Evolutionary conservation across 352 stramenopile genomes (phyloP).

Genomic region (Globisporangium nodosum): DNA sequence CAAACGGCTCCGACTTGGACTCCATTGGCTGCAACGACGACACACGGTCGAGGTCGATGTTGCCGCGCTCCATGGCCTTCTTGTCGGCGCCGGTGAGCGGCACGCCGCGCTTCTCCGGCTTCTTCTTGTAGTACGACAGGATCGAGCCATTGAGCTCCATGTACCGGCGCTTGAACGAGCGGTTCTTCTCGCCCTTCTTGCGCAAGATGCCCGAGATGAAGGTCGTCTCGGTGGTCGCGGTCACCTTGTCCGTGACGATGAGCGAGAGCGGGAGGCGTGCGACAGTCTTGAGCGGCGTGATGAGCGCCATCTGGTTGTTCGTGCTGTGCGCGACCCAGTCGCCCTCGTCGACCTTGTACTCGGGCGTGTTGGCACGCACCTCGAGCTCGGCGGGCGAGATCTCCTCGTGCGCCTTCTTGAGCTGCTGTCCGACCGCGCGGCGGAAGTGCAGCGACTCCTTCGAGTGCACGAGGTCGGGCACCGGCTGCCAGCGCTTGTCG

Average conservation of each 20-base stretch:
- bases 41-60: constrained; percentile 76
- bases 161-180: constrained; percentile 76
- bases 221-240: constrained; percentile 4
- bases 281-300: constrained; percentile 80
- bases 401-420: constrained; percentile 76
- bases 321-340: constrained; percentile 85
- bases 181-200: constrained; percentile 83
- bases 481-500: constrained; percentile 71
- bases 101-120: constrained; percentile 74
- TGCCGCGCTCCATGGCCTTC: constrained; percentile 58
- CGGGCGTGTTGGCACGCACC: constrained; percentile 84
- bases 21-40: constrained; percentile 79
- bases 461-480: constrained; percentile 66
- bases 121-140: constrained; percentile 84
- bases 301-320: constrained; percentile 77
- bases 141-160: constrained; percentile 77
- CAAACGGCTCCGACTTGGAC: constrained; percentile 53
- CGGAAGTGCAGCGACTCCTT: constrained; percentile 82
- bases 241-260: constrained; percentile 49
- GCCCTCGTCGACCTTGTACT: constrained; percentile 82
- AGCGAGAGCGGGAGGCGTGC: constrained; percentile 62
- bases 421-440: constrained; percentile 58
- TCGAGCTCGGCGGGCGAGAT: constrained; percentile 80
- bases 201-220: constrained; percentile 65
- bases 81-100: constrained; percentile 69